Percentiles rank a stretch among this genome's conserved stretches.
Evolutionary conservation across 352 stramenopile species (phyloP).

Genomic region (Globisporangium recalcitrans): DNA sequence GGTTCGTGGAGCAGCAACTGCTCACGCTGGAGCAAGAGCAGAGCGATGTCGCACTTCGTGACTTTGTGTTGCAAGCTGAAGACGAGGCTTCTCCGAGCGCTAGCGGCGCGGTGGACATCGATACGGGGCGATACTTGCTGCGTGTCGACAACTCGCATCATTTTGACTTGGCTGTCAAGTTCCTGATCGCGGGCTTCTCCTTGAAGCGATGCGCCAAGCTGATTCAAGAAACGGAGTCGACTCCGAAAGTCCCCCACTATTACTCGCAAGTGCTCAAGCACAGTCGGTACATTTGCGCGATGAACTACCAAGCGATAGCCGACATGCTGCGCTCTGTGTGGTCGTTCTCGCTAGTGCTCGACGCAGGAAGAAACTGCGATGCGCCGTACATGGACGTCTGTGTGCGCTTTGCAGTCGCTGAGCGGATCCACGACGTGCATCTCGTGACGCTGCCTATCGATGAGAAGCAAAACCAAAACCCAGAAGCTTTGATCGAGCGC

Average conservation of each 20-base stretch:
- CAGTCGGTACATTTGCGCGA: conserved; percentile 4
- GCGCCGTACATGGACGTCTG: not conserved
- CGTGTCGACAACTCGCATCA: not conserved
- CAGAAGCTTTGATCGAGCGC: conserved; percentile 2
- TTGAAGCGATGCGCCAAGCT: conserved; percentile 3
- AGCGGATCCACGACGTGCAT: conserved; percentile 8
- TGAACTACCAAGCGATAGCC: conserved; percentile 5
- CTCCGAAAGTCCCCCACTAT: not conserved
- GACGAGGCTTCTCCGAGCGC: not conserved
- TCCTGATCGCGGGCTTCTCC: conserved; percentile 5
- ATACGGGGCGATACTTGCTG: conserved; percentile 7
- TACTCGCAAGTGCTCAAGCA: not conserved
- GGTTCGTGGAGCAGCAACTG: conserved; percentile 1
- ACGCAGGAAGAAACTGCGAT: not conserved
- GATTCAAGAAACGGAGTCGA: not conserved
- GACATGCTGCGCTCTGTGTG: not conserved
- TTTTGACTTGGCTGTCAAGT: not conserved
- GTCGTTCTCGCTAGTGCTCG: conserved; percentile 14
- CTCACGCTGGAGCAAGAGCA: not conserved
- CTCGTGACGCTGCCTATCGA: not conserved
- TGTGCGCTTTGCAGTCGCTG: conserved; percentile 11
- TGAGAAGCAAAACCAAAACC: not conserved
- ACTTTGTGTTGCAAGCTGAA: not conserved
- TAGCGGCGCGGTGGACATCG: not conserved
- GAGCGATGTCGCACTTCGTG: not conserved